Conservation (phyloP, 306 rosid species). For the Astragalus membranaceus region DNA sequence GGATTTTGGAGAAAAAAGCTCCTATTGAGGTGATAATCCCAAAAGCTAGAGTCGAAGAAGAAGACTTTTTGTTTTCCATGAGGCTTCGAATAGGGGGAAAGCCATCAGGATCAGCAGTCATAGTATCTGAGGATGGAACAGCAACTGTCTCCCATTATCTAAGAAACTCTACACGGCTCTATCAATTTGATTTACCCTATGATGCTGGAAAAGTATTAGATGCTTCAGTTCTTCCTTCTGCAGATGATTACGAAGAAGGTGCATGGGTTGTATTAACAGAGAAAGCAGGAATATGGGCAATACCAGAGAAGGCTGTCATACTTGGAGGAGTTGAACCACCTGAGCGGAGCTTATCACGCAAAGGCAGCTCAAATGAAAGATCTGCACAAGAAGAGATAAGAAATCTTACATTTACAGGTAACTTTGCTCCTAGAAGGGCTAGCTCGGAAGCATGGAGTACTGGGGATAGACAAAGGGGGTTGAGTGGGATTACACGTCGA, state of each 20-base stretch:
- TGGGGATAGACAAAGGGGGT: slow-evolving; percentile 59
- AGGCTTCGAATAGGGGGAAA: slow-evolving; percentile 83
- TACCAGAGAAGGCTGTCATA: slow-evolving; percentile 91
- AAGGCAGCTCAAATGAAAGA: slow-evolving; percentile 92
- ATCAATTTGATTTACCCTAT: slow-evolving; percentile 91
- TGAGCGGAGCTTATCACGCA: slow-evolving; percentile 92
- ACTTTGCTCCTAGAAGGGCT: slow-evolving; percentile 63
- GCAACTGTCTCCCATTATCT: slow-evolving; percentile 86
- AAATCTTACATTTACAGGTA: slow-evolving; percentile 58
- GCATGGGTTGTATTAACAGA: slow-evolving; percentile 96
- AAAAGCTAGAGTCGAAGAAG: slow-evolving; percentile 86
- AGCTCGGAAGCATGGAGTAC: slow-evolving; percentile 78
- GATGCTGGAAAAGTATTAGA: slow-evolving; percentile 97
- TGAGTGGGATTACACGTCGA: slow-evolving; percentile 55
- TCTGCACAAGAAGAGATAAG: slow-evolving; percentile 76
- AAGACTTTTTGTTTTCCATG: slow-evolving; percentile 84
- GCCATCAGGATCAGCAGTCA: slow-evolving; percentile 80
- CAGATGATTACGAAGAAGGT: slow-evolving; percentile 81
- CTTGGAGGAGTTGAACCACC: slow-evolving; percentile 98
- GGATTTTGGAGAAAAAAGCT: slow-evolving; percentile 73
- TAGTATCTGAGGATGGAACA: slow-evolving; percentile 91
- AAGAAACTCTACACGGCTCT: slow-evolving; percentile 61
- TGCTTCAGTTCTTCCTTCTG: slow-evolving; percentile 84
- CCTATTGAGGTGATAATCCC: slow-evolving; percentile 94
- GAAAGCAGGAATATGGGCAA: slow-evolving; percentile 98